Conservation (phyloP, 768 basidiomycete genomes). For the Scleroderma citrinum region DNA sequence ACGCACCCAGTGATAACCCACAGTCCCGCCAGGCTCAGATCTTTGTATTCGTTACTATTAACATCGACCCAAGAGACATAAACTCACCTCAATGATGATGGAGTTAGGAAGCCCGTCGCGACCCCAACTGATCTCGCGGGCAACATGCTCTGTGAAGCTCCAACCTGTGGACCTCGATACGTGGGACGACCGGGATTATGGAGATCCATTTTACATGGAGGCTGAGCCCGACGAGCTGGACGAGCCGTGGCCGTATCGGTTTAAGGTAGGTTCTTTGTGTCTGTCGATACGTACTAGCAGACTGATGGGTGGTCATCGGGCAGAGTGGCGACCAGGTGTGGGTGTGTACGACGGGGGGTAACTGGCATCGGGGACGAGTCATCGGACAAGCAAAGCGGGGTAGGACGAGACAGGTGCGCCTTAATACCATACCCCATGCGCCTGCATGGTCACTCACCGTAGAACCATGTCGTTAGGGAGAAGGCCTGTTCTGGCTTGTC, state of each 20-base stretch:
- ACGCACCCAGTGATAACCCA: too few species aligned
- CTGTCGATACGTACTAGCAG: neutral
- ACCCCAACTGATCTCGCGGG: neutral
- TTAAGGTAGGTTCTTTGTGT: conserved; percentile 28
- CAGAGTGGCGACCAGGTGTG: conserved; percentile 47
- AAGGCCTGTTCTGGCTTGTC: conserved; percentile 51
- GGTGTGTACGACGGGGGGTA: conserved; percentile 44
- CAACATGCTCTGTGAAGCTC: conserved; percentile 4
- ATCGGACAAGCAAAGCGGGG: conserved; percentile 40
- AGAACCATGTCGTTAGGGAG: conserved; percentile 27
- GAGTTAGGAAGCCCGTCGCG: neutral
- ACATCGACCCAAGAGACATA: too few species aligned
- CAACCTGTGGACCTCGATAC: conserved; percentile 19
- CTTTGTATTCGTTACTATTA: too few species aligned
- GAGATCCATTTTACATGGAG: conserved; percentile 13
- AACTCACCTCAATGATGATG: neutral
- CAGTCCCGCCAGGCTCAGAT: too few species aligned
- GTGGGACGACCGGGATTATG: conserved; percentile 23
- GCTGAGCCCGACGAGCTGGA: conserved; percentile 38
- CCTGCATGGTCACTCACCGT: neutral
- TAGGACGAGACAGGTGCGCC: conserved; percentile 41
- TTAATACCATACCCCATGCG: neutral
- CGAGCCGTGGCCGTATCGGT: conserved; percentile 48
- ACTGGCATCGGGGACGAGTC: conserved; percentile 48
- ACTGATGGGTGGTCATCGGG: neutral